Conservation (phyloP, 2,329 filamentous ascomycete genomes). For the Periglandula ipomoeae region DNA sequence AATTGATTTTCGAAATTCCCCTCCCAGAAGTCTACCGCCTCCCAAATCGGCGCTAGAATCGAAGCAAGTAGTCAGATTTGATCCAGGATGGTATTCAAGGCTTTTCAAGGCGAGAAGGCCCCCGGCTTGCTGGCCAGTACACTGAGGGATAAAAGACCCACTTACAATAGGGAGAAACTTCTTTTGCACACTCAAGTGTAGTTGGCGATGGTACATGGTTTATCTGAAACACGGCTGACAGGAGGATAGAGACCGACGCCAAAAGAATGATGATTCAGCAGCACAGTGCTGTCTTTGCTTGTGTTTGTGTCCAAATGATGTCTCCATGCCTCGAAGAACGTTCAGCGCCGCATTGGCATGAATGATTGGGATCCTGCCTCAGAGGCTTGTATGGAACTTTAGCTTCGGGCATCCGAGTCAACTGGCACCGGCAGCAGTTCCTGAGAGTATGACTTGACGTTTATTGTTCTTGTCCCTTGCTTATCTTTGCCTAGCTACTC, state of each 20-base stretch:
- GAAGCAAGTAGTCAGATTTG: not conserved
- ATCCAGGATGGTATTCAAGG: not conserved
- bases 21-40: slow-evolving; percentile 6
- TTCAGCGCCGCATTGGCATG: not conserved
- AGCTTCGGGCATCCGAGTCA: not conserved
- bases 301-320: not conserved
- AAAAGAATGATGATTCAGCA: not conserved
- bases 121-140: too few relatives aligned
- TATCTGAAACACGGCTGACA: not conserved
- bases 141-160: not conserved
- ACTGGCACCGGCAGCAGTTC: too few relatives aligned
- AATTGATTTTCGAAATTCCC: slow-evolving; percentile 4
- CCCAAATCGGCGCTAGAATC: slow-evolving; percentile 2
- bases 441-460: too few relatives aligned
- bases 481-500: too few relatives aligned
- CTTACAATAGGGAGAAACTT: not conserved
- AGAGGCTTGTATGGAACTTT: not conserved
- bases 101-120: too few relatives aligned
- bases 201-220: not conserved
- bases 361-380: not conserved
- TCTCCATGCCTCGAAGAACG: not conserved
- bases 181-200: not conserved
- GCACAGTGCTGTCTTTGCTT: not conserved
- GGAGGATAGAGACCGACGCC: not conserved
- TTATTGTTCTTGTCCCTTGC: not conserved